Evolutionary conservation across 2,329 filamentous ascomycete species (phyloP), one percentile per base, ranked within the genome.

Genomic region (Parascedosporium putredinis): DNA sequence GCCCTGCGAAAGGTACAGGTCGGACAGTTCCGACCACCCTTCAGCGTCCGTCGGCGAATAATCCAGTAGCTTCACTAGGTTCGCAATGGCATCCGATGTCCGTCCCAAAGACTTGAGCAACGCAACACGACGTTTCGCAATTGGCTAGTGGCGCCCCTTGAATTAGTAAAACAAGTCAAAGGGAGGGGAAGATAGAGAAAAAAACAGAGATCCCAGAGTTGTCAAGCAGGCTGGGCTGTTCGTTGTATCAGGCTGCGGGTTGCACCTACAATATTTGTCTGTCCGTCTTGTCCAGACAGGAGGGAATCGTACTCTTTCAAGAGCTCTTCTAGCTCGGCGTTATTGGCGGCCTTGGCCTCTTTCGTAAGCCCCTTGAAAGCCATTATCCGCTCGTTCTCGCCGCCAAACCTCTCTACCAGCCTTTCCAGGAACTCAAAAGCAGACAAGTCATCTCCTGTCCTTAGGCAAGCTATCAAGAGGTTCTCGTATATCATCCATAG

Each of bases 401-500:
- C 72, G 23, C 91, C 90, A 63, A 98, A 98, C 45, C 93, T 85
- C 52, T 78, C 72, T 4, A 81, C 81, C 43, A 98, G 75, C 53
- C 83, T 79, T 59, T 86, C 79, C 33, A 97, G 75, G 61, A 86
- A 87, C 57, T 81, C 65, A 55, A 81, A 79, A 22, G 93, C 93
- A 22, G 86, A 79, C 55, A 79, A 71, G 58, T 94, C 84, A 64
- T 97, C 87, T 49, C 87, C 86, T 0, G 87, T 89, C 47, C 87
- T 84, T 33, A 98, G 76, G 60, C 87, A 93, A 25, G 88, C 81
- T 29, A 93, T 71, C 56, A 97, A 72, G 16, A 97, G 76, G 62
- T 95, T 93, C 68, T 97, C 91, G 66, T 93, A 86, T 40, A 79
- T 80, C 14, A 78, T 78, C 89, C 91, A 97, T 61, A 87, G 75